Evolutionary conservation across 202 grass and related monocot genomes (phyloP), one percentile per base, ranked within the genome.

Genomic region (Schoenoplectus tabernaemontani): DNA sequence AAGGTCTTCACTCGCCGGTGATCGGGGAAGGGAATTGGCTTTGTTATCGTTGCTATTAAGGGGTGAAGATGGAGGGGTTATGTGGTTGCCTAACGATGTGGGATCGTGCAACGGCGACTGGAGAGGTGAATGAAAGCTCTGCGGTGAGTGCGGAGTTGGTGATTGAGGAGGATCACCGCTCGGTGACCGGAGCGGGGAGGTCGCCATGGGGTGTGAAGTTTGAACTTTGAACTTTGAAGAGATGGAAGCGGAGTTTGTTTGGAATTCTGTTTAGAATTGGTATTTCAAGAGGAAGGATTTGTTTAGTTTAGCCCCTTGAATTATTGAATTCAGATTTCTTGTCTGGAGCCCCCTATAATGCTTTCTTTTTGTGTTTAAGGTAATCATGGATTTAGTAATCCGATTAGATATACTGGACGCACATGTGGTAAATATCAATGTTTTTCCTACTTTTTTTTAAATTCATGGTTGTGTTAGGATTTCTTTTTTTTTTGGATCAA

Each of bases 61-160:
- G 24, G 84, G 69, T 10, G 84, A 85, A 36, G 87, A 85, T 30
- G 87, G 30, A 13, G 85, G 90, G 78, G 81, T 89, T 41, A 82
- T 83, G 86, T 76, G 84, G 28, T 89, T 84, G 32, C 48, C 81
- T 13, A 83, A 59, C 11, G 85, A 48, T 33, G 72, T 28, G 80
- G 87, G 23, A 57, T 77, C 44, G 57, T 51, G 56, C 75, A 47
- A 76, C 8, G 81, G 69, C 46, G 84, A 67, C 7, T 43, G 57
- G 22, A 58, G 79, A 26, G 87, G 68, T 7, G 33, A 57, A 22
- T 81, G 72, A 7, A 82, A 60, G 30, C 73, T 81, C 34, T 85
- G 75, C 7, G n/a, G n/a, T n/a, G n/a, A n/a, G n/a, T n/a, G n/a
- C n/a, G n/a, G n/a, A n/a, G n/a, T n/a, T n/a, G 38, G 81, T 46